These are phyloP conservation scores for Hibiscus syriacus DNA, from an alignment of 345 rosid species.

Conservation along the genomic window DNA sequence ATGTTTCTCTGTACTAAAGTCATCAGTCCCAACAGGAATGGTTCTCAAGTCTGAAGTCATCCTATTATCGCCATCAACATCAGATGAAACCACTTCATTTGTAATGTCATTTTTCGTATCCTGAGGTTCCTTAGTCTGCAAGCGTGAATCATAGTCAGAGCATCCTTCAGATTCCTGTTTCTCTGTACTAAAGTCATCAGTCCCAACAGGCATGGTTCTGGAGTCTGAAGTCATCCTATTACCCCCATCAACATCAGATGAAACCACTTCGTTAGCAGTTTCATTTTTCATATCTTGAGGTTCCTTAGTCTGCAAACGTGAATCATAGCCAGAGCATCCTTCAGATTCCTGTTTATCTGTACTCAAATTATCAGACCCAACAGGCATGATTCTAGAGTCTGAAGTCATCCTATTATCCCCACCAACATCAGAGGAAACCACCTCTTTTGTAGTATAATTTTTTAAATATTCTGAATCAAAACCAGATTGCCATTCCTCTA, in stretches of 20 bases:
- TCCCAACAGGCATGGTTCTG: background rate
- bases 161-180: background rate
- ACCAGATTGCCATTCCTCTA: background rate
- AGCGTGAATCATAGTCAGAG: too few species aligned
- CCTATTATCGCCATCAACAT: background rate
- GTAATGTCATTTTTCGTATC: background rate
- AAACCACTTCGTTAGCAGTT: background rate
- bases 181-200: background rate
- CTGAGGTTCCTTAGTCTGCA: background rate
- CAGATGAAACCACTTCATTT: background rate
- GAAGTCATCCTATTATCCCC: background rate
- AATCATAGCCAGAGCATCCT: too few species aligned
- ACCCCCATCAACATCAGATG: background rate
- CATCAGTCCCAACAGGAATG: background rate
- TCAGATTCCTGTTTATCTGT: background rate
- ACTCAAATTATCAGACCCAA: background rate
- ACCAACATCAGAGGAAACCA: background rate
- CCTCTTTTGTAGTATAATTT: background rate
- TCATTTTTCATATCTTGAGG: background rate
- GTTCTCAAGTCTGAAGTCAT: background rate
- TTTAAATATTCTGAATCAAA: background rate
- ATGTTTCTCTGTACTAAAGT: background rate
- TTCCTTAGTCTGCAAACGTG: background rate
- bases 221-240: background rate
- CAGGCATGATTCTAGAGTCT: background rate